Base-by-base conservation (phyloP, 2,329 filamentous ascomycete genomes). In the Epichloe typhina region DNA sequence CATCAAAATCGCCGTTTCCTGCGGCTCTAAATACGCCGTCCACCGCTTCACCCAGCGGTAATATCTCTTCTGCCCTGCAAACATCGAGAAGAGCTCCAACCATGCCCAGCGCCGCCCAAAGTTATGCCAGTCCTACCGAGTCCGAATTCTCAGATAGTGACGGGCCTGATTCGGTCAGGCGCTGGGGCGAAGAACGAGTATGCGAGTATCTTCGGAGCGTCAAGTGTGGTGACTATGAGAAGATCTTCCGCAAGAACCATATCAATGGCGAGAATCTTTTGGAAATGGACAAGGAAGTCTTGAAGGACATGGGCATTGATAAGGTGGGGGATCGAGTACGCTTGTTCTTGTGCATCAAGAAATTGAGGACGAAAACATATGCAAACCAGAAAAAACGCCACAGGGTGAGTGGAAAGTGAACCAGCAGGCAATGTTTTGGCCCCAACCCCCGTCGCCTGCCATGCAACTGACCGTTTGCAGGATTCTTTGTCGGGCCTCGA, bases 271-370 rank as follows among this genome's bases (percentile, higher is more conserved):
- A 96, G 70, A 96, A 95, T 64, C 74, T 98, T 43, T 77, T 98
- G 59, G 93, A 98, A 69, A 91, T 96, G 76, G 93, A 98, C 68
- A 94, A 95, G 73, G 84, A 89, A 51, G 88, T 95, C 40, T 76
- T 98, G 56, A 94, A 95, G 68, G 93, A 98, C 67, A 95, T 98
- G 81, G 93, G 93, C 42, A 91, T 98, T 59, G 94, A 95, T 59
- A 98, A 97, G 69, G 87, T 98, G 57, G 93, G 93, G 56, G 93
- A 98, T 67, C 83, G 93, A 50, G 91, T 98, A 37, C 86, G 91
- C 55, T 84, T 98, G 54, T 90, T 88, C 61, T 76, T 90, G 55
- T 83, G 84, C 57, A 89, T 91, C 63, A 91, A 91, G 71, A 86
- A 88, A 66, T 73, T 93, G 51, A 76, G 87, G 56, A 88, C 83